Evolutionary conservation across 306 rosid genomes (phyloP).

Genomic region (Urtica urens): DNA sequence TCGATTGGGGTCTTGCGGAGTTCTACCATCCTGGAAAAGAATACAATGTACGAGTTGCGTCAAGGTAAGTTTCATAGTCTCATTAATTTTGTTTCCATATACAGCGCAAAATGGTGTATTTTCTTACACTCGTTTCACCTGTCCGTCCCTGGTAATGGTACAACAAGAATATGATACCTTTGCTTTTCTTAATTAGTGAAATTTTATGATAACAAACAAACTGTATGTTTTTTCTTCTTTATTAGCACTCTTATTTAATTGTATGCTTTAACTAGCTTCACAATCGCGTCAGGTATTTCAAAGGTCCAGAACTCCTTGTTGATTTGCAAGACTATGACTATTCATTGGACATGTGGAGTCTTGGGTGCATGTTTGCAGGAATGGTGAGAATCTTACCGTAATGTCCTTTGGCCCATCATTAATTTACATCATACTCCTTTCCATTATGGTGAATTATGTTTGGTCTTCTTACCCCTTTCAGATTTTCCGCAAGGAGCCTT

Average conservation of each 20-base stretch:
- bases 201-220: no score
- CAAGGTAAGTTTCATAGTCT: slow-evolving; percentile 18
- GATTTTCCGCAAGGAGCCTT: slow-evolving; percentile 37
- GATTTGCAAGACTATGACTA: slow-evolving; percentile 41
- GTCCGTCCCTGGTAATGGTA: neutral
- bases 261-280: neutral
- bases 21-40: slow-evolving; percentile 43
- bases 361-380: slow-evolving; percentile 31
- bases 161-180: neutral
- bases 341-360: slow-evolving; percentile 32
- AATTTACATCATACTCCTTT: neutral
- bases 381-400: slow-evolving; percentile 14
- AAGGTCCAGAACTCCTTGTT: slow-evolving; percentile 39
- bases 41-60: slow-evolving; percentile 39
- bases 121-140: neutral
- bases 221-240: neutral
- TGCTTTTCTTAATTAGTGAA: no score
- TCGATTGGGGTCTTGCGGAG: slow-evolving; percentile 46
- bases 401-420: neutral
- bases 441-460: neutral
- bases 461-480: slow-evolving; percentile 7
- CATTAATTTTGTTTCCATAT: neutral
- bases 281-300: slow-evolving; percentile 24
- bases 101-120: neutral
- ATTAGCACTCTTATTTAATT: neutral